Conservation (phyloP, 768 basidiomycete genomes). For the Fomitopsis pulvina region DNA sequence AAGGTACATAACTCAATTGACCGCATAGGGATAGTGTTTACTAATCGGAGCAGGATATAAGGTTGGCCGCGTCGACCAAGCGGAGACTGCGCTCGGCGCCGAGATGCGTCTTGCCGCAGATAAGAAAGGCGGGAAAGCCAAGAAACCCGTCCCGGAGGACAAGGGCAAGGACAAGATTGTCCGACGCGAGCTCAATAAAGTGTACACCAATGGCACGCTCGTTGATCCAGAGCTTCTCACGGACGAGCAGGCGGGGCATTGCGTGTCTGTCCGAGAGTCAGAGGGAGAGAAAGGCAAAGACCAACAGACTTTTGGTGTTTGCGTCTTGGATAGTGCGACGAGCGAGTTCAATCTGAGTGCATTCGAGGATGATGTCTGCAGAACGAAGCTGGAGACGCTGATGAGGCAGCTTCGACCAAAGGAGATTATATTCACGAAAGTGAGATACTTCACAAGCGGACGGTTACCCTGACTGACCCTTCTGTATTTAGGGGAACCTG, state of each 20-base stretch:
- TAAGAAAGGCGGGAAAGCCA: conserved; percentile 44
- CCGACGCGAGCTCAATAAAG: conserved; percentile 74
- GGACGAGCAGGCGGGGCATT: conserved; percentile 94
- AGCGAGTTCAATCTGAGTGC: conserved; percentile 89
- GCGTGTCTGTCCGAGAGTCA: conserved; percentile 78
- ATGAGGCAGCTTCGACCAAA: conserved; percentile 88
- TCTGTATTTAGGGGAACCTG: conserved; percentile 62
- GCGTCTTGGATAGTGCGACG: conserved; percentile 90
- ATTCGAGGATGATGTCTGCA: conserved; percentile 89
- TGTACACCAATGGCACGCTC: conserved; percentile 94
- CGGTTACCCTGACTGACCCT: background rate
- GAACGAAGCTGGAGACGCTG: conserved; percentile 90
- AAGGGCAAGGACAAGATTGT: conserved; percentile 84
- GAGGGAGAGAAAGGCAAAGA: conserved; percentile 32
- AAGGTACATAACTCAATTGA: conserved; percentile 36
- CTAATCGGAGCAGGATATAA: conserved; percentile 63
- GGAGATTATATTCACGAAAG: conserved; percentile 89
- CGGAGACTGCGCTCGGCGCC: conserved; percentile 93
- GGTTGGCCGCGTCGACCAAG: conserved; percentile 94
- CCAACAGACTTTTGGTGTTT: conserved; percentile 75
- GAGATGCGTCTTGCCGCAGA: conserved; percentile 88
- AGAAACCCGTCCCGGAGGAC: conserved; percentile 32
- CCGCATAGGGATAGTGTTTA: background rate
- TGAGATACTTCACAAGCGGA: conserved; percentile 18
- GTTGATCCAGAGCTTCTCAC: conserved; percentile 84